Evolutionary conservation across 345 rosid species (phyloP).

Genomic region (Melaleuca quinquenervia): DNA sequence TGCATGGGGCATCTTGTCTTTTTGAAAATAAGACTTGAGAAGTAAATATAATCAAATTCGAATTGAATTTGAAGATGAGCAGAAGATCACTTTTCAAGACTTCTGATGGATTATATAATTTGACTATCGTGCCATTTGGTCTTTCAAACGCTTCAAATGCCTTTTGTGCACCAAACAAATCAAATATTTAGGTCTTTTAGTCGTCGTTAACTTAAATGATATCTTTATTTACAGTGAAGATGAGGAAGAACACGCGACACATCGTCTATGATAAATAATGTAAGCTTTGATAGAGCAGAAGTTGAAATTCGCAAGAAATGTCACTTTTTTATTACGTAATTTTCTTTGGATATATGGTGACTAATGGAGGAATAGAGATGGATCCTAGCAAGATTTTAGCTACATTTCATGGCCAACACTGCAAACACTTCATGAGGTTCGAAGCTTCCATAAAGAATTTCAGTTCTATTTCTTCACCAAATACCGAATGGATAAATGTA

Average conservation of each 20-base stretch:
- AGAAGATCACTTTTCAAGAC: no score
- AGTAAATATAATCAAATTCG: no score
- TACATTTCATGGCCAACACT: background rate
- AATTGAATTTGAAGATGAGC: no score
- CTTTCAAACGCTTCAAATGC: no score
- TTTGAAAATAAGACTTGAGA: no score
- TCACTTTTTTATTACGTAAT: background rate
- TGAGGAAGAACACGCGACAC: background rate
- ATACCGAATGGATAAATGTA: background rate
- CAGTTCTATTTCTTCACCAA: background rate
- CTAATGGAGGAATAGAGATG: background rate
- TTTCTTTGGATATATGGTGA: background rate
- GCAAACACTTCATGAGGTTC: background rate
- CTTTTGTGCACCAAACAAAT: background rate
- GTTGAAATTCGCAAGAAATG: background rate
- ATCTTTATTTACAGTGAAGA: background rate
- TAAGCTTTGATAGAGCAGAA: background rate
- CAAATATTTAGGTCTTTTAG: background rate
- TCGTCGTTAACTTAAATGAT: background rate
- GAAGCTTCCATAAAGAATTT: background rate
- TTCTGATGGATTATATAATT: no score
- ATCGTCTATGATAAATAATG: background rate
- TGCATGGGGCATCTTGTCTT: no score
- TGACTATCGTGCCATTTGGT: no score
- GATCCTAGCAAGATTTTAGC: background rate